These are phyloP conservation scores for Isabelozyma pseudorhagii DNA, from an alignment of 805 yeast genomes.

Conservation along the genomic window DNA sequence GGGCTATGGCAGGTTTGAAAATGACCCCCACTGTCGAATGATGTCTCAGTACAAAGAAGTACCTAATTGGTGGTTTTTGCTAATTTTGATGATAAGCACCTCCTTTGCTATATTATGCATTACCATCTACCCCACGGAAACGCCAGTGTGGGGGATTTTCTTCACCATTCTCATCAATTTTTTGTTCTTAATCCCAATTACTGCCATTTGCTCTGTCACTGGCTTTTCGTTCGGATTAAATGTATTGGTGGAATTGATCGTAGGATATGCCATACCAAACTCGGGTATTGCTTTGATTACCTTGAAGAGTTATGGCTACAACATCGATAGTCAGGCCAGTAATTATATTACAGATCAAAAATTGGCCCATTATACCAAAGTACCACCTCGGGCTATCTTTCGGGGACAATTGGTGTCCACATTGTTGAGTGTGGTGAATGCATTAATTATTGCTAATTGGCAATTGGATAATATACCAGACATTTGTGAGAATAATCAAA, in stretches of 20 bases:
- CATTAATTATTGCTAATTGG: constrained; percentile 38
- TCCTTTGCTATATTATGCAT: constrained; percentile 43
- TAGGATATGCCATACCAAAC: constrained; percentile 64
- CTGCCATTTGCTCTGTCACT: constrained; percentile 60
- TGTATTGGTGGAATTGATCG: constrained; percentile 60
- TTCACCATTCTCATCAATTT: constrained; percentile 55
- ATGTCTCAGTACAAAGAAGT: constrained; percentile 63
- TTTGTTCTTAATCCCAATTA: constrained; percentile 57
- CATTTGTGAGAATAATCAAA: constrained; percentile 33
- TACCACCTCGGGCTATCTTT: constrained; percentile 62
- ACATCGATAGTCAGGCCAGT: constrained; percentile 63
- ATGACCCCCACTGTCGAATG: constrained; percentile 58
- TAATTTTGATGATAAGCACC: constrained; percentile 45
- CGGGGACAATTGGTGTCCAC: constrained; percentile 41
- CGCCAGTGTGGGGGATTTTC: constrained; percentile 63
- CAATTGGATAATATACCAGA: constrained; percentile 33
- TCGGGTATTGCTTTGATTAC: constrained; percentile 58
- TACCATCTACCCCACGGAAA: constrained; percentile 46
- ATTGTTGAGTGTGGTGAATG: constrained; percentile 28
- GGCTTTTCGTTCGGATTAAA: constrained; percentile 58
- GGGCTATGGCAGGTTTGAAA: constrained; percentile 21
- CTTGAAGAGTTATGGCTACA: constrained; percentile 45
- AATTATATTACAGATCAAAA: constrained; percentile 46
- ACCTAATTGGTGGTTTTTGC: constrained; percentile 69
- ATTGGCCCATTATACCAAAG: constrained; percentile 54